Conservation (phyloP, 768 basidiomycete species). For the Suillus bovinus region DNA sequence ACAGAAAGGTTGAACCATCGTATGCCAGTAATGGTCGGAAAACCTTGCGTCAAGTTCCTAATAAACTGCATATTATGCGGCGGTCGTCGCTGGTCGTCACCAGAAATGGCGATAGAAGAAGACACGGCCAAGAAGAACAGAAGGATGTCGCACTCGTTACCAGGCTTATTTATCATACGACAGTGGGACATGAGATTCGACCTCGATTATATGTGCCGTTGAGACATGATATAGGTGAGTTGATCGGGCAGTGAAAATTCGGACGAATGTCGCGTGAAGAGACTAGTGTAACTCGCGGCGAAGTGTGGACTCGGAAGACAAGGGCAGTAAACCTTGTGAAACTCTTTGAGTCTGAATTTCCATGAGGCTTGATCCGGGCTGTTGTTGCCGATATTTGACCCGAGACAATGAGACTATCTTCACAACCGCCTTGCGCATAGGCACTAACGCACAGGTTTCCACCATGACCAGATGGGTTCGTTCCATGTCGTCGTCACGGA, state of each 20-base stretch:
- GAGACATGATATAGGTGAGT: neutral
- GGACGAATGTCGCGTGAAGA: neutral
- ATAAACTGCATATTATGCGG: conserved; percentile 17
- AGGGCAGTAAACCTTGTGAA: conserved; percentile 1
- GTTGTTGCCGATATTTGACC: neutral
- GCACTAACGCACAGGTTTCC: conserved; percentile 2
- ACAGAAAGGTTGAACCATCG: conserved; percentile 80
- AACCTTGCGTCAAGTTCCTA: conserved; percentile 21
- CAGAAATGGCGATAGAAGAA: conserved; percentile 2
- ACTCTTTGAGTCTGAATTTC: neutral
- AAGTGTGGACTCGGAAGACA: neutral
- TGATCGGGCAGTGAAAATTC: neutral
- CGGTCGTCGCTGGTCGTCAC: neutral
- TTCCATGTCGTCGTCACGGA: neutral
- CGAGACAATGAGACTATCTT: conserved; percentile 5
- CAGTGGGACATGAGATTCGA: conserved; percentile 18
- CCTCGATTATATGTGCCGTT: conserved; percentile 2
- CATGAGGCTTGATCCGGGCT: neutral
- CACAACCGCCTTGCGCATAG: neutral
- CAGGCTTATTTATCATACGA: conserved; percentile 28
- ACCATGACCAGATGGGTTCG: neutral
- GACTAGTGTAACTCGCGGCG: too few species aligned
- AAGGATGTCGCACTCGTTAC: conserved; percentile 13
- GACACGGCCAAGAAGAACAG: conserved; percentile 6
- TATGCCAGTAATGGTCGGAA: conserved; percentile 55